Percentiles rank a stretch among this genome's conserved stretches.
Evolutionary conservation across 163 green algal genomes (phyloP).

Genomic region (Prototheca cutis): DNA sequence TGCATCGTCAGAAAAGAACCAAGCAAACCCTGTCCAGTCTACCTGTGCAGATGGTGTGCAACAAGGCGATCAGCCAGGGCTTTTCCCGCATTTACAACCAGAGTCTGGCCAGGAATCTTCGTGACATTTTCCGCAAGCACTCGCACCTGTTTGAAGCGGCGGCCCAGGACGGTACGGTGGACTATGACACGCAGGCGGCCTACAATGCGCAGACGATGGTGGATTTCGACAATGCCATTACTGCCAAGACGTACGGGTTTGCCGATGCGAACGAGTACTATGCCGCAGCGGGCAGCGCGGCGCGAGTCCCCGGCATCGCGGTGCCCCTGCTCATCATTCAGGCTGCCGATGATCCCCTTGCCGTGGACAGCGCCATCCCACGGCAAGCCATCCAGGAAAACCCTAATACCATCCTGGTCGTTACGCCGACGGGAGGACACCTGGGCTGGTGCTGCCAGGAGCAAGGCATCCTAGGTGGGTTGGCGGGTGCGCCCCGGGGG

Average conservation of each 20-base stretch:
- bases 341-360: conserved; percentile 88
- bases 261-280: conserved; percentile 75
- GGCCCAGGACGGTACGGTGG: neutral
- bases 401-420: conserved; percentile 63
- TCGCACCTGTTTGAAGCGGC: neutral
- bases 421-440: conserved; percentile 75
- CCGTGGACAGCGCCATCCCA: conserved; percentile 66
- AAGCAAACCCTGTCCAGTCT: no score
- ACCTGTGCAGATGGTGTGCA: conserved; percentile 49
- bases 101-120: conserved; percentile 24
- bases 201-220: conserved; percentile 53
- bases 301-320: conserved; percentile 39
- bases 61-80: conserved; percentile 50
- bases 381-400: conserved; percentile 63
- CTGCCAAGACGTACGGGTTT: conserved; percentile 75
- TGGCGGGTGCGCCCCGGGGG: neutral
- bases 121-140: conserved; percentile 21
- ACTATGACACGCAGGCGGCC: conserved; percentile 39
- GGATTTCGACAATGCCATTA: conserved; percentile 92
- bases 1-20: no score
- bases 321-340: conserved; percentile 81
- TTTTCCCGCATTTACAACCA: conserved; percentile 54
- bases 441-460: conserved; percentile 68
- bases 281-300: conserved; percentile 33
- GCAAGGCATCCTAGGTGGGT: conserved; percentile 8